These are phyloP conservation scores for Macrocybe gigantea DNA, from an alignment of 768 basidiomycete genomes.

Conservation along the genomic window DNA sequence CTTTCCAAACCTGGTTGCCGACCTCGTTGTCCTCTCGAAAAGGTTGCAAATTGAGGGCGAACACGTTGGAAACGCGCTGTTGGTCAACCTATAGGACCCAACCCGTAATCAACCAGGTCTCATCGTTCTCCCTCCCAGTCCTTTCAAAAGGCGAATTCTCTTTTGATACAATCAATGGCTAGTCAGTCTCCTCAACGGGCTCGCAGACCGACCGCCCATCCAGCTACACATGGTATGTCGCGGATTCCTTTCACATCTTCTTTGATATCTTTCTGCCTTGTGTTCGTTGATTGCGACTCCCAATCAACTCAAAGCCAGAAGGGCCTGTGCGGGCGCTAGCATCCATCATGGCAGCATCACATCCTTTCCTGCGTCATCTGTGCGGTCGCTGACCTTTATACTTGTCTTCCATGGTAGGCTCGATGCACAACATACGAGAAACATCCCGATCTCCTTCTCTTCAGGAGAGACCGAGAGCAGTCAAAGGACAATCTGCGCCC, in stretches of 20 bases:
- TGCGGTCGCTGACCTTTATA: slow-evolving; percentile 1
- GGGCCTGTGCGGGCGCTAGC: background rate
- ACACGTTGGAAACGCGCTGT: slow-evolving; percentile 70
- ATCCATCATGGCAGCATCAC: slow-evolving; percentile 6
- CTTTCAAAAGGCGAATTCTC: slow-evolving; percentile 5
- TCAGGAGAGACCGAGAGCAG: slow-evolving; percentile 44
- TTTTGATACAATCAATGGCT: slow-evolving; percentile 41
- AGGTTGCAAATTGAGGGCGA: slow-evolving; percentile 34
- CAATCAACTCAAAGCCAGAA: background rate
- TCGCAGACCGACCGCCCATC: slow-evolving; percentile 42
- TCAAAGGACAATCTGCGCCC: slow-evolving; percentile 59
- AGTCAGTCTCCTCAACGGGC: slow-evolving; percentile 54
- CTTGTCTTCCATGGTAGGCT: slow-evolving; percentile 22
- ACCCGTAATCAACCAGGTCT: slow-evolving; percentile 8
- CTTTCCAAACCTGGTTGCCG: slow-evolving; percentile 51
- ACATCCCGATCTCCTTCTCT: slow-evolving; percentile 44
- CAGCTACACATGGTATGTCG: background rate
- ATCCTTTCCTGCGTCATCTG: background rate
- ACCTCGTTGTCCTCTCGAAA: slow-evolving; percentile 44
- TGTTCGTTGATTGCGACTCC: too few relatives aligned
- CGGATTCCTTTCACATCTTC: background rate
- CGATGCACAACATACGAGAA: slow-evolving; percentile 39
- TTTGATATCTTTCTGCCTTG: too few relatives aligned
- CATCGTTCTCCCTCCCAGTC: slow-evolving; percentile 20
- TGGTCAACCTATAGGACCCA: slow-evolving; percentile 24